Conservation (phyloP, 192 early-diverging fungal genomes). For the Funneliformis mosseae region DNA sequence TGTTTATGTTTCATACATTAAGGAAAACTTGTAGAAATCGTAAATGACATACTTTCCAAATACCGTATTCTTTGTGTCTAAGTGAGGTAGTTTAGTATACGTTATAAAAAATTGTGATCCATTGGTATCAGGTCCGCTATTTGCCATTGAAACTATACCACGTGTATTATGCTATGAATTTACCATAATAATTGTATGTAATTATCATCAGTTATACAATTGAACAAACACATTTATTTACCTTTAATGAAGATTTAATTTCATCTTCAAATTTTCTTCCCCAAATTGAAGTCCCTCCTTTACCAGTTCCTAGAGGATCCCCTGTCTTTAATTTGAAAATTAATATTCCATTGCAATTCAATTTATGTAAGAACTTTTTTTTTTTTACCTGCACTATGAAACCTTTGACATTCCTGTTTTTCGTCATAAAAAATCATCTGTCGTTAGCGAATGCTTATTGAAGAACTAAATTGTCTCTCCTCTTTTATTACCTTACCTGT, state of each 20-base stretch:
- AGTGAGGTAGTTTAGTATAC: conserved; percentile 80
- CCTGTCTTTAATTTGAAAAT: conserved; percentile 61
- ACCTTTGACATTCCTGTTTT: conserved; percentile 70
- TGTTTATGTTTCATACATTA: neutral
- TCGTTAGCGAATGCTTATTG: neutral
- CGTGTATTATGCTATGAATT: conserved; percentile 74
- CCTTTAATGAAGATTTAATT: conserved; percentile 74
- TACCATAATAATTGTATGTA: too few species aligned
- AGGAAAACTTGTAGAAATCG: neutral
- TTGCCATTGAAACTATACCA: conserved; percentile 93
- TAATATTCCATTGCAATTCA: neutral
- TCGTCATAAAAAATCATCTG: neutral
- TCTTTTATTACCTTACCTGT: conserved; percentile 48
- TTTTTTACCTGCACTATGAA: conserved; percentile 78
- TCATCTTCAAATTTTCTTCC: conserved; percentile 80
- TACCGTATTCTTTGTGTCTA: conserved; percentile 91
- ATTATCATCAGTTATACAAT: neutral
- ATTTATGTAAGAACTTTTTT: neutral
- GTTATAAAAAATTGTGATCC: conserved; percentile 93
- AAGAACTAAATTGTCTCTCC: neutral
- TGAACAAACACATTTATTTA: conserved; percentile 35
- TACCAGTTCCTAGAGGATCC: conserved; percentile 84
- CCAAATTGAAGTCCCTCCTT: conserved; percentile 89
- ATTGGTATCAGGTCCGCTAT: conserved; percentile 86
- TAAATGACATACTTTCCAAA: conserved; percentile 73